Evolutionary conservation across 148 eudicot genomes (phyloP).

Genomic region (Rhododendron kiyosumense): DNA sequence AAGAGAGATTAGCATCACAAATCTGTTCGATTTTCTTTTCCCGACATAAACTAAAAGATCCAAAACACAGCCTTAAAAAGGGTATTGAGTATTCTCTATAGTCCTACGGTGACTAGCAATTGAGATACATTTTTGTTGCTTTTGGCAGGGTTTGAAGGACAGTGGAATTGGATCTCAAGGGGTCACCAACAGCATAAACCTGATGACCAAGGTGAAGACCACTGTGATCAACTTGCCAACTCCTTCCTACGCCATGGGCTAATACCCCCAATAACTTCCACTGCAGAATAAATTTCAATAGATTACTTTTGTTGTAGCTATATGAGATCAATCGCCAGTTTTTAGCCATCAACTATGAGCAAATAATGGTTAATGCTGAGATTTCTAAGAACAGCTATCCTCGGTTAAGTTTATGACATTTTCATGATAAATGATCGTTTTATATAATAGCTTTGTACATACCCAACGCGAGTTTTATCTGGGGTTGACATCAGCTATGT

Average conservation of each 20-base stretch:
- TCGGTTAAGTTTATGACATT: neutral
- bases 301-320: neutral
- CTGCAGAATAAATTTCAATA: neutral
- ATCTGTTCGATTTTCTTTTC: neutral
- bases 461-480: neutral
- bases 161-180: slow-evolving; percentile 99
- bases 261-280: neutral
- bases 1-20: neutral
- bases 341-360: neutral
- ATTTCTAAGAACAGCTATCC: neutral
- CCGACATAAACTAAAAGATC: neutral
- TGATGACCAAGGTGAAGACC: slow-evolving; percentile 96
- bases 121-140: neutral
- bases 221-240: slow-evolving; percentile 96
- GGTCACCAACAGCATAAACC: slow-evolving; percentile 85
- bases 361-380: neutral
- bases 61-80: neutral
- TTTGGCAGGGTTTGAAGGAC: slow-evolving; percentile 82
- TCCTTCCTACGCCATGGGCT: slow-evolving; percentile 88
- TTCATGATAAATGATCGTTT: neutral
- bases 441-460: neutral
- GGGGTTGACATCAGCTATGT: neutral
- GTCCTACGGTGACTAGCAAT: neutral
- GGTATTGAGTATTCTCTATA: neutral
- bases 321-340: neutral